A percentile compares a stretch with the other conserved stretches of the same genome.
Evolutionary conservation across 2,329 filamentous ascomycete genomes (phyloP).

Genomic region (Tolypocladium sp.): DNA sequence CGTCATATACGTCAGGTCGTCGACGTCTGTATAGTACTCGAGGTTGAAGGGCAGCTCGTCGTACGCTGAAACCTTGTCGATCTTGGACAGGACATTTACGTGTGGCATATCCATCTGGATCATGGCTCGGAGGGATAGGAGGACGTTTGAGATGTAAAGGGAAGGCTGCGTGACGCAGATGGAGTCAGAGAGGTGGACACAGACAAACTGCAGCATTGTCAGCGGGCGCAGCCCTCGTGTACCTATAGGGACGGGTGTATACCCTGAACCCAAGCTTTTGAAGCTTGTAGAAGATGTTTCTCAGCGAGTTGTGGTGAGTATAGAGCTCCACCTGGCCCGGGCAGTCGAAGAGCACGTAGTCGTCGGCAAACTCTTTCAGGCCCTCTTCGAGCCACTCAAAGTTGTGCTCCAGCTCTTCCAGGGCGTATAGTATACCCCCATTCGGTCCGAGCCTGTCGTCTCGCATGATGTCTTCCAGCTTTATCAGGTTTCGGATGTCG

Average conservation of each 20-base stretch:
- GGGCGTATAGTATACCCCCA: slow-evolving; percentile 82
- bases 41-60: slow-evolving; percentile 87
- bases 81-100: slow-evolving; percentile 93
- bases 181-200: slow-evolving; percentile 87
- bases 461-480: slow-evolving; percentile 89
- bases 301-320: slow-evolving; percentile 84
- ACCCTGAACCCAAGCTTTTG: slow-evolving; percentile 91
- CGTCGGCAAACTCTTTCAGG: slow-evolving; percentile 71
- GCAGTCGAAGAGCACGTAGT: slow-evolving; percentile 93
- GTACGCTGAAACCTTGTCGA: slow-evolving; percentile 85
- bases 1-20: slow-evolving; percentile 78
- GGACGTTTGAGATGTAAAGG: slow-evolving; percentile 86
- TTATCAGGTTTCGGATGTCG: slow-evolving; percentile 82
- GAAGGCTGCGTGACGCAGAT: slow-evolving; percentile 90
- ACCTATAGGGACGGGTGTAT: slow-evolving; percentile 5
- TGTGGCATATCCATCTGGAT: slow-evolving; percentile 96
- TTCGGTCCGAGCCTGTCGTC: slow-evolving; percentile 88
- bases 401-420: slow-evolving; percentile 92
- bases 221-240: slow-evolving; percentile 4
- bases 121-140: slow-evolving; percentile 92
- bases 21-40: slow-evolving; percentile 95
- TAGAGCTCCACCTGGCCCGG: slow-evolving; percentile 96
- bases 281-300: slow-evolving; percentile 84
- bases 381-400: slow-evolving; percentile 84
- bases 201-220: slow-evolving; percentile 59